A percentile compares a stretch with the other conserved stretches of the same genome.
Evolutionary conservation across 2,329 filamentous ascomycete genomes (phyloP).

Genomic region (Cryphonectria japonica): DNA sequence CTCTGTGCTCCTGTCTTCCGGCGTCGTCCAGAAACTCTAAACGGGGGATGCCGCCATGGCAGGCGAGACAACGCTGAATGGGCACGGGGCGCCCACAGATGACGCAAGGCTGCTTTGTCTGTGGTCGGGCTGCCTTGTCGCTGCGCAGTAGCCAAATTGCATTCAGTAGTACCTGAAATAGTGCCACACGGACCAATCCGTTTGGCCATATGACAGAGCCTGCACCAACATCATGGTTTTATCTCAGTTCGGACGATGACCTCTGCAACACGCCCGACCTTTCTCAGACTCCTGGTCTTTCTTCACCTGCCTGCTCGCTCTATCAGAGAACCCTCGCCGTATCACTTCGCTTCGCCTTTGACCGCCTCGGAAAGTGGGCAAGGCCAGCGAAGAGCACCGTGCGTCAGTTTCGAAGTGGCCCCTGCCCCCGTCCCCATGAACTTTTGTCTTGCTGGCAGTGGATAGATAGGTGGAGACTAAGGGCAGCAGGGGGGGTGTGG

Average conservation of each 20-base stretch:
- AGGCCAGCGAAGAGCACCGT: slow-evolving; percentile 18
- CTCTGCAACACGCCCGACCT: slow-evolving; percentile 1
- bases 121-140: background rate
- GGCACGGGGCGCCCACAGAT: background rate
- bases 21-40: background rate
- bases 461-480: background rate
- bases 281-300: background rate
- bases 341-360: slow-evolving; percentile 11
- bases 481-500: slow-evolving; percentile 14
- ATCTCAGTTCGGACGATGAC: background rate
- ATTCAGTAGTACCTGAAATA: background rate
- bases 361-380: slow-evolving; percentile 17
- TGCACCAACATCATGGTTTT: background rate
- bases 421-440: background rate
- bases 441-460: slow-evolving; percentile 13
- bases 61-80: background rate
- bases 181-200: slow-evolving; percentile 6
- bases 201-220: background rate
- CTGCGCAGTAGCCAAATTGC: background rate
- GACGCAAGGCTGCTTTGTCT: background rate
- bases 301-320: background rate
- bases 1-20: slow-evolving; percentile 11
- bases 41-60: background rate
- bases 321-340: background rate
- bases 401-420: slow-evolving; percentile 18